phyloP scores from a whole-genome alignment of 164 flowering plant species.

The Chloranthus sessilifolius region DNA sequence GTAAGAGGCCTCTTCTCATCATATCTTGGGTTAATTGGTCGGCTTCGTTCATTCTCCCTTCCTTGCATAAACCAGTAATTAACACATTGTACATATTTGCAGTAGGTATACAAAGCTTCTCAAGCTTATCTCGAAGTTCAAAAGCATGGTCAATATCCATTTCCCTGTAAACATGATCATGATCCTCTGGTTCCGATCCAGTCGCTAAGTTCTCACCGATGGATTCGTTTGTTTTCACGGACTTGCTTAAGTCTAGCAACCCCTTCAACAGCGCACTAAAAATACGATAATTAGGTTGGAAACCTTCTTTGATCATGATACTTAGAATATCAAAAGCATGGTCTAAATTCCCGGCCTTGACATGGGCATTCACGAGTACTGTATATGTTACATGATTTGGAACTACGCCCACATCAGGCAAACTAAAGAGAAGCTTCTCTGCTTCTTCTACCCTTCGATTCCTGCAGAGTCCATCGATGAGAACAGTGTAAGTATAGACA shows the following conservation, averaged over 20 bases:
- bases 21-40: constrained; percentile 10
- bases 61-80: constrained; percentile 6
- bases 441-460: constrained; percentile 27
- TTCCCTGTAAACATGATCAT: constrained; percentile 9
- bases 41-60: constrained; percentile 12
- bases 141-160: constrained; percentile 10
- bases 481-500: constrained; percentile 25
- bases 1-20: constrained; percentile 8
- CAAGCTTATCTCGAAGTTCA: constrained; percentile 9
- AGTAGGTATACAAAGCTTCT: neutral
- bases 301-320: constrained; percentile 22
- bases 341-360: constrained; percentile 19
- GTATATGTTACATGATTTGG: constrained; percentile 20
- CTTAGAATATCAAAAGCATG: constrained; percentile 21
- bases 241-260: constrained; percentile 1
- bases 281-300: constrained; percentile 12
- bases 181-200: constrained; percentile 4
- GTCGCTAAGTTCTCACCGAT: constrained; percentile 15
- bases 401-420: constrained; percentile 11
- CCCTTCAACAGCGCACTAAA: constrained; percentile 19
- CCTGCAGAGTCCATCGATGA: constrained; percentile 19
- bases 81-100: constrained; percentile 9
- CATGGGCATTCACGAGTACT: constrained; percentile 19
- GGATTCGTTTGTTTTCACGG: neutral
- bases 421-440: constrained; percentile 17